A percentile compares a stretch with the other conserved stretches of the same genome.
These are phyloP conservation scores for Amylostereum areolatum DNA, from an alignment of 1,284 basidiomycete species.

Conservation along the genomic window DNA sequence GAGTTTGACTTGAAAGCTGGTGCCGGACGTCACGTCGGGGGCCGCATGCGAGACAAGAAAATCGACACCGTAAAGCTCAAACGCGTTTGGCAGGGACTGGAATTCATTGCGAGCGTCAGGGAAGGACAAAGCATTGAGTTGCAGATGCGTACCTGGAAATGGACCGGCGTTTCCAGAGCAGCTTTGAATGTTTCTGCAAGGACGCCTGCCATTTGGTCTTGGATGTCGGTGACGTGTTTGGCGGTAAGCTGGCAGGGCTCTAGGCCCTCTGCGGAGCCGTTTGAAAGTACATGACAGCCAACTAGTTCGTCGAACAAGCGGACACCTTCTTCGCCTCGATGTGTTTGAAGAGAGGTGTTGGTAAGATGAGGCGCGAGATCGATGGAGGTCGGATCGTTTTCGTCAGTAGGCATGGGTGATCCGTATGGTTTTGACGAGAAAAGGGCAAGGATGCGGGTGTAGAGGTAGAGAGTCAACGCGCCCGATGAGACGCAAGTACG, in stretches of 20 bases:
- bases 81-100: constrained; percentile 85
- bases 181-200: constrained; percentile 84
- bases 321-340: constrained; percentile 62
- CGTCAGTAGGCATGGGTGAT: constrained; percentile 27
- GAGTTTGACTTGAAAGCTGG: constrained; percentile 61
- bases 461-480: constrained; percentile 75
- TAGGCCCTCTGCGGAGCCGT: constrained; percentile 8
- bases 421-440: constrained; percentile 73
- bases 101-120: constrained; percentile 18
- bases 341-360: constrained; percentile 89
- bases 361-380: constrained; percentile 85
- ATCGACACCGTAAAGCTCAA: constrained; percentile 93
- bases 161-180: constrained; percentile 76
- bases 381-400: constrained; percentile 20
- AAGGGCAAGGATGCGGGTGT: constrained; percentile 79
- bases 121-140: background rate
- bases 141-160: constrained; percentile 66
- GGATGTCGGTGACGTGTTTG: constrained; percentile 54
- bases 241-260: constrained; percentile 21
- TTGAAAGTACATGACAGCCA: constrained; percentile 52
- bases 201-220: constrained; percentile 58
- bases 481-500: constrained; percentile 87
- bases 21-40: constrained; percentile 10
- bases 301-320: constrained; percentile 74
- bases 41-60: constrained; percentile 67